Base-by-base conservation (phyloP, 805 yeast species). In the Yarrowia sp. region DNA sequence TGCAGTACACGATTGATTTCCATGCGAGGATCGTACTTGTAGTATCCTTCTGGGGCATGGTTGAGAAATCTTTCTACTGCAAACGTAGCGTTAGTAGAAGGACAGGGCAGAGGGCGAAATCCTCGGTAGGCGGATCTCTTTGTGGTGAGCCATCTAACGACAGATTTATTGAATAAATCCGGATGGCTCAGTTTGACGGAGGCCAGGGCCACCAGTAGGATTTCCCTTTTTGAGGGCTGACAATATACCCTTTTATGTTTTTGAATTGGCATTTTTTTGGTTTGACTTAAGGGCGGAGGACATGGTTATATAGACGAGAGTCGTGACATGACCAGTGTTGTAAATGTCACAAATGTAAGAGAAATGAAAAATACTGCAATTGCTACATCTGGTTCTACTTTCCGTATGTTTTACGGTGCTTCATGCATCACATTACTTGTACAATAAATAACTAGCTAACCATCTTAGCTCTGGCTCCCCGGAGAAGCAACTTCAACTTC, bases 401-500 rank as follows among this genome's bases (percentile, higher is more conserved):
- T n/a, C n/a, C n/a, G n/a, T n/a, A n/a, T n/a, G n/a, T n/a, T n/a
- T n/a, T n/a, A n/a, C n/a, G n/a, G n/a, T n/a, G n/a, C n/a, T n/a
- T n/a, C n/a, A n/a, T n/a, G n/a, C n/a, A n/a, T n/a, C n/a, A n/a
- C n/a, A n/a, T n/a, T n/a, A n/a, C n/a, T n/a, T n/a, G n/a, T n/a
- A n/a, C n/a, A 17, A 44, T 46, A 22, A 48, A 28, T 30, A 48
- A 16, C 35, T 46, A 46, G 17, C 32, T n/a, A 16, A 4, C 36
- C 49, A 61, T 59, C 62, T 62, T 43, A 3, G 58, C 62, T 40
- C 65, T 2, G 24, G 54, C 32, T 22, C 62, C 36, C 26, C 58
- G 17, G 30, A 62, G 48, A 19, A 62, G 10, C 24, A 62, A 16
- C 26, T 62, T 65, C 22, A 65, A 35, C 43, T 49, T 62, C 22